Conservation (phyloP, 805 yeast species). For the Metschnikowia amazonensis region DNA sequence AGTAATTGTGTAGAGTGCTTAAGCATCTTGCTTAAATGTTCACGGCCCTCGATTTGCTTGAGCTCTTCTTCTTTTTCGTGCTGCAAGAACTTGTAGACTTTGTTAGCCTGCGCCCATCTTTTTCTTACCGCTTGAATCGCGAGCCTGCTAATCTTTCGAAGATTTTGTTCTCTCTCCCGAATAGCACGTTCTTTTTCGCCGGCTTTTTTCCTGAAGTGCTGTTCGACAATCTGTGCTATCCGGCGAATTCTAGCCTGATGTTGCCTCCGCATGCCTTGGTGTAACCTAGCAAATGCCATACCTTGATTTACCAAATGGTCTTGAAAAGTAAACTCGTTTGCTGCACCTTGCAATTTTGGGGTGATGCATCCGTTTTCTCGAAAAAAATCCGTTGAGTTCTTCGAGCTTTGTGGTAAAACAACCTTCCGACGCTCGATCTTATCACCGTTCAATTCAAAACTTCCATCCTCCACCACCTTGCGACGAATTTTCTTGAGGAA, state of each 20-base stretch:
- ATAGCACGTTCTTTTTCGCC: slow-evolving; percentile 84
- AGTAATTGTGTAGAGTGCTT: slow-evolving; percentile 87
- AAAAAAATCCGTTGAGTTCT: slow-evolving; percentile 43
- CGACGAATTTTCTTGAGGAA: slow-evolving; percentile 46
- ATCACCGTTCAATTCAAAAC: slow-evolving; percentile 42
- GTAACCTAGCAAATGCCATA: slow-evolving; percentile 60
- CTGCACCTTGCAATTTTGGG: slow-evolving; percentile 42
- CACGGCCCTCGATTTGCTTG: slow-evolving; percentile 76
- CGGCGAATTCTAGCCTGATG: slow-evolving; percentile 49
- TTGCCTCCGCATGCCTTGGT: slow-evolving; percentile 59
- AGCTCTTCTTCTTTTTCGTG: slow-evolving; percentile 75
- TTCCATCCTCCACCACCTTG: slow-evolving; percentile 32
- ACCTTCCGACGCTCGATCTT: slow-evolving; percentile 48
- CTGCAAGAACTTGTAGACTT: slow-evolving; percentile 69
- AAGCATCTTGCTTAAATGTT: slow-evolving; percentile 80
- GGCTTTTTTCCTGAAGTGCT: slow-evolving; percentile 76
- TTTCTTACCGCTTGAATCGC: slow-evolving; percentile 82
- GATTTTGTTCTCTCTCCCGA: slow-evolving; percentile 69
- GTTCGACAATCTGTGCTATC: slow-evolving; percentile 78
- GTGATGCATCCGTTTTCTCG: slow-evolving; percentile 41
- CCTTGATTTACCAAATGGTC: slow-evolving; percentile 82
- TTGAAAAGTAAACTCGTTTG: slow-evolving; percentile 48
- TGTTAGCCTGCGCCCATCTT: slow-evolving; percentile 87
- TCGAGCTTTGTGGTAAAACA: slow-evolving; percentile 42
- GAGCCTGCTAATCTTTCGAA: slow-evolving; percentile 68